These are phyloP conservation scores for Melocanna baccifera DNA, from an alignment of 176 grass and related monocot genomes.

Conservation along the genomic window DNA sequence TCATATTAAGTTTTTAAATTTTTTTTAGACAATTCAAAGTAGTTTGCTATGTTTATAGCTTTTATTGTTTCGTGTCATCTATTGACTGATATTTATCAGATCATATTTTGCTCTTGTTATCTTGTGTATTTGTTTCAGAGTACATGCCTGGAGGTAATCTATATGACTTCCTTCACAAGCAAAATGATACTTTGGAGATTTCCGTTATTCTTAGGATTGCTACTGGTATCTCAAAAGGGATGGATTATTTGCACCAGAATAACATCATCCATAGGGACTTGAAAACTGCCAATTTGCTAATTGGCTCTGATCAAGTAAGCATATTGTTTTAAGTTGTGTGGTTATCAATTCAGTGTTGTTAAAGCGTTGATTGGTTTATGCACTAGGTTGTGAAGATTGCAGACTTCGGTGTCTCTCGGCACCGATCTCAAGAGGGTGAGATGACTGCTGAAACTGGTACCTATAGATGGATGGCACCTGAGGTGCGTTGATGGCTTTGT, in stretches of 20 bases:
- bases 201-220: slow-evolving; percentile 64
- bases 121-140: slow-evolving; percentile 54
- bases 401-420: slow-evolving; percentile 91
- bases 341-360: slow-evolving; percentile 24
- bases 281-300: slow-evolving; percentile 88
- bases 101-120: not conserved
- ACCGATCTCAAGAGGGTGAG: slow-evolving; percentile 56
- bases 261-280: slow-evolving; percentile 94
- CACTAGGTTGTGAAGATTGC: slow-evolving; percentile 85
- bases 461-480: slow-evolving; percentile 99
- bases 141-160: slow-evolving; percentile 86
- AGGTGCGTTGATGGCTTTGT: slow-evolving; percentile 47
- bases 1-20: too few species aligned
- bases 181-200: slow-evolving; percentile 64
- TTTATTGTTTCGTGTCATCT: not conserved
- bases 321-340: not conserved
- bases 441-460: slow-evolving; percentile 99
- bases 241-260: slow-evolving; percentile 91
- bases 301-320: slow-evolving; percentile 63
- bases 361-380: slow-evolving; percentile 27
- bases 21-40: too few species aligned
- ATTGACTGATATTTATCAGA: not conserved
- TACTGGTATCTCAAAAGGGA: slow-evolving; percentile 81
- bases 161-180: slow-evolving; percentile 86
- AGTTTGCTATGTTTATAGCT: not conserved